Percentiles rank a stretch among this genome's conserved stretches.
Conservation (phyloP, 108 stramenopile species). For the Seminavis robusta region DNA sequence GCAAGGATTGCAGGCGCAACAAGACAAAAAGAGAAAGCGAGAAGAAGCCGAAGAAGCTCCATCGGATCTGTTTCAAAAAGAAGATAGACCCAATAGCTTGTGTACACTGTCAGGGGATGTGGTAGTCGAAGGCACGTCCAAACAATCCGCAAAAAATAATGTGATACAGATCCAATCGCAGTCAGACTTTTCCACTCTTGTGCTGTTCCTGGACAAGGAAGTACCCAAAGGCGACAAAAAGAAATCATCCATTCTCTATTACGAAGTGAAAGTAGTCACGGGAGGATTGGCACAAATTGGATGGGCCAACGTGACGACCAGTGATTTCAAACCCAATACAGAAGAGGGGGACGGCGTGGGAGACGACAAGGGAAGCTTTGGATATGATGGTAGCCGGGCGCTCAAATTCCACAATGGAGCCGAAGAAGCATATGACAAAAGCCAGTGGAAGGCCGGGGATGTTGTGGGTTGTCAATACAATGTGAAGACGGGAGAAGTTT, state of each 20-base stretch:
- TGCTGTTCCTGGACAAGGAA: conserved; percentile 35
- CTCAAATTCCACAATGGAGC: conserved; percentile 60
- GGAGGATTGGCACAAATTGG: conserved; percentile 82
- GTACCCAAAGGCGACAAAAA: not conserved
- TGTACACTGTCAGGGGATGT: conserved; percentile 70
- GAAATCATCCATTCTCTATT: conserved; percentile 29
- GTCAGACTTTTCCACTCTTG: conserved; percentile 82
- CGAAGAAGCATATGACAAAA: conserved; percentile 41
- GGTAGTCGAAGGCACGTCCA: conserved; percentile 32
- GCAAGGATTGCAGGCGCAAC: conserved; percentile 48
- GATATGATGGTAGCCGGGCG: conserved; percentile 70
- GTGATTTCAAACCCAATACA: conserved; percentile 56
- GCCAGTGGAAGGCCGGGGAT: conserved; percentile 64
- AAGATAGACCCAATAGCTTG: conserved; percentile 30
- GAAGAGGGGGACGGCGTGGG: conserved; percentile 85
- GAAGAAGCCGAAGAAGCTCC: conserved; percentile 17
- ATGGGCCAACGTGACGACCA: conserved; percentile 41
- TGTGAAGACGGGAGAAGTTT: conserved; percentile 27
- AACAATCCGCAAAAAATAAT: conserved; percentile 15
- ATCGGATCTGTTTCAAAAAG: conserved; percentile 7
- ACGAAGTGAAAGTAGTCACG: conserved; percentile 67
- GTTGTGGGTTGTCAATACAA: conserved; percentile 61
- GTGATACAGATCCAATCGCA: conserved; percentile 59
- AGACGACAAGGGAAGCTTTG: conserved; percentile 66
- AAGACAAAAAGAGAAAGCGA: conserved; percentile 18